These are phyloP conservation scores for Pseudoperonospora humuli DNA, from an alignment of 352 stramenopile genomes.

Conservation along the genomic window DNA sequence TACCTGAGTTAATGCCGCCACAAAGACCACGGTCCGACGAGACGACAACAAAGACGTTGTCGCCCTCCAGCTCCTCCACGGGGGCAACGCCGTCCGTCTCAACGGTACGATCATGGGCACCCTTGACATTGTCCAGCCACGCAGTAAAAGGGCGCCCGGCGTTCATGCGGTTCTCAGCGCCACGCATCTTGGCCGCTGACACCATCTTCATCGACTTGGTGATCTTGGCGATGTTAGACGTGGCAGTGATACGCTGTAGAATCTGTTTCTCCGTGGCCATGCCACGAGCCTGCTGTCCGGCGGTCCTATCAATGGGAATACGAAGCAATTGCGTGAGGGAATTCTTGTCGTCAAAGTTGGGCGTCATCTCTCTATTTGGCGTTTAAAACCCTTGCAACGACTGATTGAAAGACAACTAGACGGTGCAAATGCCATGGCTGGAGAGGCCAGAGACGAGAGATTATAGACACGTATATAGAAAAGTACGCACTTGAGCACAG, in stretches of 20 bases:
- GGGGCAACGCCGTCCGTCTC: constrained; percentile 85
- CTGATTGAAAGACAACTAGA: too few relatives aligned
- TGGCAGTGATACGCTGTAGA: constrained; percentile 96
- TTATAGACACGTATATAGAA: neutral
- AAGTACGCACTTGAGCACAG: constrained; percentile 43
- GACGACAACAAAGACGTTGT: constrained; percentile 92
- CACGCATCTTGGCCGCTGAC: constrained; percentile 97
- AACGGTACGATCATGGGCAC: constrained; percentile 63
- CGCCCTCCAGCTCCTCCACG: constrained; percentile 70
- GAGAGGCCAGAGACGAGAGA: too few relatives aligned
- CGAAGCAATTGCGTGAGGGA: constrained; percentile 3
- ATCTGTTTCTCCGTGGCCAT: constrained; percentile 99
- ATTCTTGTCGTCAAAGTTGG: too few relatives aligned
- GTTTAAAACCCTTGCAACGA: too few relatives aligned
- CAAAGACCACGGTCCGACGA: constrained; percentile 98
- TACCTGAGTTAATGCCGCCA: constrained; percentile 96
- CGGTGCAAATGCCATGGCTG: neutral
- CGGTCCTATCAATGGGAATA: constrained; percentile 28
- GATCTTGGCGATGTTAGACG: constrained; percentile 99
- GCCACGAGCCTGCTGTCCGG: constrained; percentile 80
- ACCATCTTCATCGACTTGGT: constrained; percentile 99
- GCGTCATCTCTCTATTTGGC: too few relatives aligned
- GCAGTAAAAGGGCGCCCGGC: constrained; percentile 77
- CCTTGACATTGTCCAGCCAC: constrained; percentile 78
- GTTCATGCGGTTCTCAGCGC: constrained; percentile 89